Base-by-base conservation (phyloP, 805 yeast species). In the Lachancea dasiensis region DNA sequence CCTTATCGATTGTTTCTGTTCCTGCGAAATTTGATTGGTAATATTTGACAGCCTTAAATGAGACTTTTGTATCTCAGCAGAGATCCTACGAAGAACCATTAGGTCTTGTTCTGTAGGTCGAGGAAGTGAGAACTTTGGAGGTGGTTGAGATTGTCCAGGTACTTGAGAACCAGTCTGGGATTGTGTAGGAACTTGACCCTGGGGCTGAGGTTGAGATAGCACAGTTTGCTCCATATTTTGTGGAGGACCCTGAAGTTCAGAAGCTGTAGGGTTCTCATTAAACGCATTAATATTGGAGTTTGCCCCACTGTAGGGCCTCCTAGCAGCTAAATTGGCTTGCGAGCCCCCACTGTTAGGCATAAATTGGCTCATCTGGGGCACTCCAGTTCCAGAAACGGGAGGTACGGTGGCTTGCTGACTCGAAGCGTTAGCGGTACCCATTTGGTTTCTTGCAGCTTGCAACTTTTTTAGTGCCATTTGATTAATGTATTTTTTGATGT, bases 1-100 rank as follows among this genome's bases (percentile, higher is more conserved):
- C 29, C 73, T 65, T 17, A 81, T 81, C 34, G 66, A 65, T 27
- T 67, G 71, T 59, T 81, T 83, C 48, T 85, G 90, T 21, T 74
- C 79, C 19, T 70, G 75, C 1, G 80, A 61, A 36, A 86, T 65
- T 31, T 70, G 61, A 50, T 68, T 67, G 0, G 92, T 79, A 38
- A 82, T 70, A 50, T 82, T 84, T 39, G 77, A 76, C 41, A 85
- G 58, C 28, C 77, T 73, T 26, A 84, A 72, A 8, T 85, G 81
- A 34, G 79, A 75, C 18, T 73, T 67, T 0, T 82, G 68, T 1
- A 82, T 87, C 43, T 83, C 94, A 23, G 76, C 81, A 40, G 79
- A 70, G 29, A 87, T 71, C 40, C 70, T 71, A 42, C 78, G 72
- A 44, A 86, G 69, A 41, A 68, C 73, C 44, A 68, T 61, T 67